These are phyloP conservation scores for Penicillium chermesinum DNA, from an alignment of 495 filamentous ascomycete species.

Conservation along the genomic window DNA sequence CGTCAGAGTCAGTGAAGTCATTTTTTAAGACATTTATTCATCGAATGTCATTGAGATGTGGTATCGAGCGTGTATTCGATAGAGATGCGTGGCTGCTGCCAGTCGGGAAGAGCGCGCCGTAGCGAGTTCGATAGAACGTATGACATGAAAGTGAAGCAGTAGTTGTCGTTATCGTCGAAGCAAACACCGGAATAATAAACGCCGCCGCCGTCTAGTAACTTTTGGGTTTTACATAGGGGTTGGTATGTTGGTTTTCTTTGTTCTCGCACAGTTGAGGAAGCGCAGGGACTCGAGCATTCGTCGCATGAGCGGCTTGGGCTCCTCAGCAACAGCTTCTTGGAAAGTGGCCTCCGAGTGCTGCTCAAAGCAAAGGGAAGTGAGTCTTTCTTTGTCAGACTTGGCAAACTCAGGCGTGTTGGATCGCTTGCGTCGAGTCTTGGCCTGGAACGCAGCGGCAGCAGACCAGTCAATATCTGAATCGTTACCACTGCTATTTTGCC, in stretches of 20 bases:
- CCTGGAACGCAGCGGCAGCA: slow-evolving; percentile 38
- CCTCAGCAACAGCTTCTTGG: slow-evolving; percentile 16
- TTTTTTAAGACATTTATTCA: no score
- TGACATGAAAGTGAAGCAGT: background rate
- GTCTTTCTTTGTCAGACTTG: slow-evolving; percentile 22
- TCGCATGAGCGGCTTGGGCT: slow-evolving; percentile 28
- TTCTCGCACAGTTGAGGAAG: slow-evolving; percentile 24
- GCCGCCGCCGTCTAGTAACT: slow-evolving; percentile 3
- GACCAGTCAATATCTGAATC: slow-evolving; percentile 34
- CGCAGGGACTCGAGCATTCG: slow-evolving; percentile 34
- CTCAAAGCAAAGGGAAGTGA: slow-evolving; percentile 35
- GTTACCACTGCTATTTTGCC: slow-evolving; percentile 24
- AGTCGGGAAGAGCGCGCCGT: background rate
- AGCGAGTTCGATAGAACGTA: background rate
- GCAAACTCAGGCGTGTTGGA: slow-evolving; percentile 26
- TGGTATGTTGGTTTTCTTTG: slow-evolving; percentile 21
- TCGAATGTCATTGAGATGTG: background rate
- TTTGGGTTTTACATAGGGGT: slow-evolving; percentile 14
- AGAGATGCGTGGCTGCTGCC: background rate
- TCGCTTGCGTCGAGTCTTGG: slow-evolving; percentile 33
- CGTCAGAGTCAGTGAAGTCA: no score
- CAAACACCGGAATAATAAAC: background rate
- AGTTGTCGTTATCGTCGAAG: slow-evolving; percentile 1
- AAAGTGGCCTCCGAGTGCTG: slow-evolving; percentile 23
- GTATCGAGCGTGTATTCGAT: background rate